Base-by-base conservation (phyloP, 2,329 filamentous ascomycete genomes). In the Claviceps africana region DNA sequence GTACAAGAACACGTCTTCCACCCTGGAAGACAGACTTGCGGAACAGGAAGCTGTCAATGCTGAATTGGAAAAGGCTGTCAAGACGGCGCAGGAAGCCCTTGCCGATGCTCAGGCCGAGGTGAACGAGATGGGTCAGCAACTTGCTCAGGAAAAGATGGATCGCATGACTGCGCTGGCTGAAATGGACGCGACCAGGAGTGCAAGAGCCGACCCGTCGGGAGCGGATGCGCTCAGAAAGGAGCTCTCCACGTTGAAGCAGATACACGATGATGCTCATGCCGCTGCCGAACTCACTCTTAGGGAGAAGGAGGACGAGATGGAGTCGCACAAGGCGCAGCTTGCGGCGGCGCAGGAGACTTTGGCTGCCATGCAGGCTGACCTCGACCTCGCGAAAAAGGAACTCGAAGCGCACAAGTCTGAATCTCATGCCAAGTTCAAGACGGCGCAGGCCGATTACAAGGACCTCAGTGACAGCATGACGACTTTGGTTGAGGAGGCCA, bases 401-500 rank as follows among this genome's bases (percentile, higher is more conserved):
- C 67, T 81, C 0, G 74, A 78, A 55, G 71, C 75, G 8, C 67
- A 74, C 58, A 73, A 70, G 63, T 68, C 72, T 22, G 73, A 77
- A 58, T 70, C 72, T 3, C 73, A 75, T 11, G 72, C 72, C 11
- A 73, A 72, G 62, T 60, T 69, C 50, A 79, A 79, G 73, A 78
- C 72, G n/a, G 70, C 75, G 47, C 70, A 72, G 62, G 70, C 73
- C n/a, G 78, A 82, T 62, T 82, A 80, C 64, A 73, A 77, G 61
- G 78, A 82, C 56, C 76, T 83, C 68, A 77, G 79, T 61, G 78
- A 83, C 50, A 79, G 75, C 55, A 72, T 83, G 70, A 81, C 76
- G 4, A 66, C 76, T 57, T 67, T 83, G 51, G 71, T 81, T 2
- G 79, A 82, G 61, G 79, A 82, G 59, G 75, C 76, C 50, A 72